phyloP scores from a whole-genome alignment of 2,329 filamentous ascomycete species.

The Coniochaeta prunicola region DNA sequence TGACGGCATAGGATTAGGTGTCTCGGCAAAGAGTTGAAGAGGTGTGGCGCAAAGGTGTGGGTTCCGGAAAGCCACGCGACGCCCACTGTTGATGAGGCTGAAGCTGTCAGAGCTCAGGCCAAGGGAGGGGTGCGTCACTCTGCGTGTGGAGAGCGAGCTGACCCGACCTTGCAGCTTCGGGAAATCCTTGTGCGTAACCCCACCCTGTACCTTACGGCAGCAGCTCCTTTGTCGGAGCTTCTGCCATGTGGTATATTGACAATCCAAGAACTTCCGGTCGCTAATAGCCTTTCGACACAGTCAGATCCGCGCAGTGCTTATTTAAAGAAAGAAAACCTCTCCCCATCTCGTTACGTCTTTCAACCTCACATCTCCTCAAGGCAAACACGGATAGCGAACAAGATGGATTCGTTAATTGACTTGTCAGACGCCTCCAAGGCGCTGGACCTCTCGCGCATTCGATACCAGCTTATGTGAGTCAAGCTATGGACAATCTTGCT shows the following conservation, averaged over 20 bases:
- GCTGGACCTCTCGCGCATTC: conserved; percentile 83
- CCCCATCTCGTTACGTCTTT: background rate
- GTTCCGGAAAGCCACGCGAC: background rate
- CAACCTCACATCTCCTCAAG: background rate
- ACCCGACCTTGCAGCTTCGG: background rate
- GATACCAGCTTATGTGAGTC: conserved; percentile 83
- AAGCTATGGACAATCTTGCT: conserved; percentile 1
- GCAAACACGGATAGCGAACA: conserved; percentile 5
- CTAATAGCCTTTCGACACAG: too few relatives aligned
- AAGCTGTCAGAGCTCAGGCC: background rate
- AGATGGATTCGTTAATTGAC: conserved; percentile 88
- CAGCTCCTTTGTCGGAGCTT: conserved; percentile 1
- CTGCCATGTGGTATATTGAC: background rate
- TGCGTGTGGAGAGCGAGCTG: background rate
- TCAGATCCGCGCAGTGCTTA: background rate
- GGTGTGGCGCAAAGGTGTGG: background rate
- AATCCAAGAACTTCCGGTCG: too few relatives aligned
- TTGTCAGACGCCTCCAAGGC: conserved; percentile 78
- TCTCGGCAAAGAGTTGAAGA: background rate
- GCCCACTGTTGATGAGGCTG: background rate
- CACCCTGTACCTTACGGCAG: too few relatives aligned
- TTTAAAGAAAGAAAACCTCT: background rate
- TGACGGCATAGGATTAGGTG: background rate
- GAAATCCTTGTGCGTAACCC: background rate
- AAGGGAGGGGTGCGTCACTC: background rate